Conservation (phyloP, 805 yeast genomes). For the Kluyveromyces lactis region DNA sequence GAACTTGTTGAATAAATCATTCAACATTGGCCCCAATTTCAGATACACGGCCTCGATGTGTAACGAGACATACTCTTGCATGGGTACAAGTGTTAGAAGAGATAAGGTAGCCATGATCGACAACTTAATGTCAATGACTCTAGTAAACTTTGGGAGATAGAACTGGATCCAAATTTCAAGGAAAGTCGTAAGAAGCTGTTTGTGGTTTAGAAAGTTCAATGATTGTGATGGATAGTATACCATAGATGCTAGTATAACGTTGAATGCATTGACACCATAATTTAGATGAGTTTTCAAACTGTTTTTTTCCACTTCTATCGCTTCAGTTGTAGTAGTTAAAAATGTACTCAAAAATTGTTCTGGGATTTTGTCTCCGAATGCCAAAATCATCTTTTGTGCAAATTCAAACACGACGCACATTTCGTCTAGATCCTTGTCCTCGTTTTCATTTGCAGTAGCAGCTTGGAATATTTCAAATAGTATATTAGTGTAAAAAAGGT, state of each 20-base stretch:
- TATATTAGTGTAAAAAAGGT: constrained; percentile 40
- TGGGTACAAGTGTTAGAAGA: constrained; percentile 28
- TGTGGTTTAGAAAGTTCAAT: constrained; percentile 40
- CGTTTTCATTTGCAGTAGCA: constrained; percentile 27
- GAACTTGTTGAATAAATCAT: constrained; percentile 45
- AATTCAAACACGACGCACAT: constrained; percentile 51
- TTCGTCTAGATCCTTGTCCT: constrained; percentile 51
- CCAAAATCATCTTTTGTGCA: constrained; percentile 53
- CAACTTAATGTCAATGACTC: constrained; percentile 78
- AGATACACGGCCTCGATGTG: constrained; percentile 34
- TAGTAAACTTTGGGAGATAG: constrained; percentile 40
- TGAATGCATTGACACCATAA: constrained; percentile 31
- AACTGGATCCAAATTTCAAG: constrained; percentile 36
- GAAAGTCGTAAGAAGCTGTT: constrained; percentile 39
- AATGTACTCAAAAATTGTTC: constrained; percentile 39
- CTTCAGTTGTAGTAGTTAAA: constrained; percentile 36
- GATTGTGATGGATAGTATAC: constrained; percentile 52
- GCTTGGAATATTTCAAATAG: constrained; percentile 43
- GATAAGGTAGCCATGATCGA: constrained; percentile 60
- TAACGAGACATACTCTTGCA: constrained; percentile 25
- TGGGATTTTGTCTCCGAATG: constrained; percentile 40
- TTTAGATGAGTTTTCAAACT: constrained; percentile 21
- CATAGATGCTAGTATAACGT: constrained; percentile 56
- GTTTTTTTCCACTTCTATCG: constrained; percentile 19
- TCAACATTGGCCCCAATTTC: constrained; percentile 44